Conservation (phyloP, 768 basidiomycete species). For the Gymnopilus junonius region DNA sequence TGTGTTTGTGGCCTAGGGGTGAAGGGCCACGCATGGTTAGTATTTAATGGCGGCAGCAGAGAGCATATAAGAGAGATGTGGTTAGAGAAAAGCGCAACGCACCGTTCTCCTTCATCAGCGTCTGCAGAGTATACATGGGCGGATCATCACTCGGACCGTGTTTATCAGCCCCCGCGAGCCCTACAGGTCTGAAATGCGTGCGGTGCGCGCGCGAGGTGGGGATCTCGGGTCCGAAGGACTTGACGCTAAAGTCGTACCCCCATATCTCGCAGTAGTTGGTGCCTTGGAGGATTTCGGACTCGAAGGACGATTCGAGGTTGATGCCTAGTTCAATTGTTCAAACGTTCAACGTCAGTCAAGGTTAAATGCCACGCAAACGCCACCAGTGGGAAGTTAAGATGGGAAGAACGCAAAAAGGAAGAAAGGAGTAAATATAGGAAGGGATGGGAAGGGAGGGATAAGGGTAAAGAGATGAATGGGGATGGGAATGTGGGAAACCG, state of each 20-base stretch:
- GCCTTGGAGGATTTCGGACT: conserved; percentile 56
- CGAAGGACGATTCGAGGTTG: conserved; percentile 68
- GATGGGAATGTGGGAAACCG: too few species aligned
- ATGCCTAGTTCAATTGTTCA: conserved; percentile 40
- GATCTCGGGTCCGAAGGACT: conserved; percentile 50
- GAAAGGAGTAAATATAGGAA: background rate
- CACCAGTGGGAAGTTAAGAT: too few species aligned
- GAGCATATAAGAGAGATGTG: background rate
- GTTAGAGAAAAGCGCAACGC: conserved; percentile 7
- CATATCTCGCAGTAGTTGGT: conserved; percentile 59
- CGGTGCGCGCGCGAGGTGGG: conserved; percentile 28
- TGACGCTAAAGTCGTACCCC: conserved; percentile 59
- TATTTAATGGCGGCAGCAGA: too few species aligned
- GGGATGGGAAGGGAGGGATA: background rate
- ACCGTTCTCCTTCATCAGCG: conserved; percentile 69
- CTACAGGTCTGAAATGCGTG: conserved; percentile 47
- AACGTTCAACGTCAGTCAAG: too few species aligned
- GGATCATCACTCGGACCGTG: conserved; percentile 47
- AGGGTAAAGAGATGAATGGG: background rate
- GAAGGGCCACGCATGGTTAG: background rate
- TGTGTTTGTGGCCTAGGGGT: conserved; percentile 62
- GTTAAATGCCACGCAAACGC: too few species aligned
- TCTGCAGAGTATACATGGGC: conserved; percentile 65
- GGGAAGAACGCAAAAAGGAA: conserved; percentile 8
- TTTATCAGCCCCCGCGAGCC: conserved; percentile 48